Evolutionary conservation across 441 rosid species (phyloP).

Genomic region (Arabidopsis hybrid): DNA sequence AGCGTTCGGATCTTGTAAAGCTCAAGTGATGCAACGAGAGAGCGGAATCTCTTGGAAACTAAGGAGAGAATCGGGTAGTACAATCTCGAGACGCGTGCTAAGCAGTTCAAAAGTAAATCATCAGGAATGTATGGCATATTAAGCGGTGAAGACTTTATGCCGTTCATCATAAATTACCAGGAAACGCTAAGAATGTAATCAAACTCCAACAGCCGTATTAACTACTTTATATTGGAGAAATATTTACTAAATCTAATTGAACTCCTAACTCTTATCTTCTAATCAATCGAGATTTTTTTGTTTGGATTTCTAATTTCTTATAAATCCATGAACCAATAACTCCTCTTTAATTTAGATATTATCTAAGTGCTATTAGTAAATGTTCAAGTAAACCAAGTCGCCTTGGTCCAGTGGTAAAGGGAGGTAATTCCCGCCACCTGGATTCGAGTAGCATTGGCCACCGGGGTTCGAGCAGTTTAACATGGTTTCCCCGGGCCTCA

Average conservation of each 20-base stretch:
- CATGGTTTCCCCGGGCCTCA: too few species aligned
- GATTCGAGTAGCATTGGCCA: too few species aligned
- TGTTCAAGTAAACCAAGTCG: too few species aligned
- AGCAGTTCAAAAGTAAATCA: background rate
- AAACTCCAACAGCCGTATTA: background rate
- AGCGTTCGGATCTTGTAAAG: background rate
- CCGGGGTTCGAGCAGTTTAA: too few species aligned
- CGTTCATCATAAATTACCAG: background rate
- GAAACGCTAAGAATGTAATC: background rate
- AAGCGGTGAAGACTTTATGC: background rate
- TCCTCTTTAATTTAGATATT: background rate
- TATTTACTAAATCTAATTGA: background rate
- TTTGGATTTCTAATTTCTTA: too few species aligned
- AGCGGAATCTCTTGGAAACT: slow-evolving; percentile 12
- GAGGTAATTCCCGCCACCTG: too few species aligned
- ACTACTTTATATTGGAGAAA: background rate
- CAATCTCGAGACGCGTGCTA: background rate
- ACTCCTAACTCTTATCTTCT: background rate
- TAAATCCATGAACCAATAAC: too few species aligned
- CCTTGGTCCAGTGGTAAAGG: too few species aligned
- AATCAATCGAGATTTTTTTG: background rate
- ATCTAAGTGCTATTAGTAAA: background rate
- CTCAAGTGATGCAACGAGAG: background rate
- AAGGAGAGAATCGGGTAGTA: background rate
- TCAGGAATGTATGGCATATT: background rate